Base-by-base conservation (phyloP, 2,329 filamentous ascomycete species). In the Diplodia scrobiculata region DNA sequence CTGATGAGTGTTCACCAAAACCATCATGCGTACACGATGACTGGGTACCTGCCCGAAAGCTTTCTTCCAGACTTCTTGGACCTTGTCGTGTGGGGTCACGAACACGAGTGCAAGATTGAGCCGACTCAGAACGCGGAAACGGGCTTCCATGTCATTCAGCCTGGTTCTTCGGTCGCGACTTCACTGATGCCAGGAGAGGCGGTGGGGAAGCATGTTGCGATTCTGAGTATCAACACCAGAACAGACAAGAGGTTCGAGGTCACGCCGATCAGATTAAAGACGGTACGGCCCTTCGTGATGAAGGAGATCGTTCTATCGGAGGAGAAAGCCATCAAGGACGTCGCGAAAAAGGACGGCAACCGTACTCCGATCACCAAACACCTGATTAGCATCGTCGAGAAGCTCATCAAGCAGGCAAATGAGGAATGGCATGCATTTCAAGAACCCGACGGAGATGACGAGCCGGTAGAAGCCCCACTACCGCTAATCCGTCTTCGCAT, bases 1-100 rank as follows among this genome's bases (percentile, higher is more conserved):
- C 78, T 99, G 67, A 89, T 99, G 80, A 89, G 91, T 45, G 91
- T 99, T 2, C 95, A 99, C 74, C 95, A 99, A 74, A 99, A 99
- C 71, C 95, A 98, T 73, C 88, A 95, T 72, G 91, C 93, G 0
- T 90, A 97, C 73, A 96, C 91, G 0, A 87, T 93, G 19, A 98
- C 94, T 0, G 89, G 91, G n/a, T 98, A 97, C 73, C 84, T 99
- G 0, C 94, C 96, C 0, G 96, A 99, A 73, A 92, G 90, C 71
- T 95, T 97, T 72, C 82, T 99, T 0, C 96, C 95, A 0, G 88
- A 92, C 19, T 98, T 96, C 80, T 81, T 99, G 69, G 90, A 99
- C 73, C 83, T 99, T 4, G 87, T 99, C 0, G 85, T 99, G 60
- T 99, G 95, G 95, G 95, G 95, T 2, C 95, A 99, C 73, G 95